These are phyloP conservation scores for Circinella minor DNA, from an alignment of 371 early-diverging fungal species.

Conservation along the genomic window DNA sequence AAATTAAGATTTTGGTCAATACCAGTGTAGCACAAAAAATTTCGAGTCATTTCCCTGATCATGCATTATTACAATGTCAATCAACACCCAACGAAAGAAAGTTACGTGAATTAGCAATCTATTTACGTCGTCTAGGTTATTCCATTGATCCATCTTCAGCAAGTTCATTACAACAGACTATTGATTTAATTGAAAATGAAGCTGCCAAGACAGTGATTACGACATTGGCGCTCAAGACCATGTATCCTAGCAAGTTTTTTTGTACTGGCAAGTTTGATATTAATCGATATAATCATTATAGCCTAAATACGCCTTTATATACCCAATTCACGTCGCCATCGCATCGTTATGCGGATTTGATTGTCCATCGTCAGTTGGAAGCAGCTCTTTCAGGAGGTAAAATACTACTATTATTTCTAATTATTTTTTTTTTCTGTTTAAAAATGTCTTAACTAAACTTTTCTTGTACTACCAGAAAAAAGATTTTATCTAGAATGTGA, in stretches of 20 bases:
- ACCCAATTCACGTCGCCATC: conserved; percentile 95
- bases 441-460: not conserved
- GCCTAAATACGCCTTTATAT: conserved; percentile 73
- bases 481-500: conserved; percentile 55
- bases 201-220: conserved; percentile 47
- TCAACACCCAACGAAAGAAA: conserved; percentile 63
- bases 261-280: conserved; percentile 79
- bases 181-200: conserved; percentile 64
- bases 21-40: conserved; percentile 89
- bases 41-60: conserved; percentile 79
- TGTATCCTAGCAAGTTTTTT: conserved; percentile 83
- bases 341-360: conserved; percentile 91
- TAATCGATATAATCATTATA: conserved; percentile 69
- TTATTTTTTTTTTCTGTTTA: not conserved
- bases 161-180: conserved; percentile 67
- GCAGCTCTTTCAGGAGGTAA: conserved; percentile 29
- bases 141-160: conserved; percentile 50
- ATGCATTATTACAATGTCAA: conserved; percentile 83
- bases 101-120: conserved; percentile 55
- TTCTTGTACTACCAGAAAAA: conserved; percentile 30
- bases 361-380: conserved; percentile 86
- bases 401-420: not conserved
- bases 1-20: conserved; percentile 95
- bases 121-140: conserved; percentile 60
- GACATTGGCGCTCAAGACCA: conserved; percentile 67